Percentiles rank a stretch among this genome's conserved stretches.
Evolutionary conservation across 176 grass and related monocot genomes (phyloP).

Genomic region (Rhynchospora breviuscula): DNA sequence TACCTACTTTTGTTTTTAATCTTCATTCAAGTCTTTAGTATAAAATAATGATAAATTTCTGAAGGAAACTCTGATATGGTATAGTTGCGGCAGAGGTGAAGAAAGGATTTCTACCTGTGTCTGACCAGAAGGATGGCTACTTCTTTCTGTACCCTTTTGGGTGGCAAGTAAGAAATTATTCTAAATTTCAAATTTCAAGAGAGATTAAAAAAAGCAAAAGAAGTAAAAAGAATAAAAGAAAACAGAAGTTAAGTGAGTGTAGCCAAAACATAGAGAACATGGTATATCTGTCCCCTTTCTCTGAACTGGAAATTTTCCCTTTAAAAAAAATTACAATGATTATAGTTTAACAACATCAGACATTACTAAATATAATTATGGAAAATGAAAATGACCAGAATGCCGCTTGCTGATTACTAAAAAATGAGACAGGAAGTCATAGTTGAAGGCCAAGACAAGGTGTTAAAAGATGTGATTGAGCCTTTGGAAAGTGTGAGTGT

Average conservation of each 20-base stretch:
- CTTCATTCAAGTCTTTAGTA: constrained; percentile 14
- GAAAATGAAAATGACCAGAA: neutral
- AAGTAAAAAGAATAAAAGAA: neutral
- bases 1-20: neutral
- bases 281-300: neutral
- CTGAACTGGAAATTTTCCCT: neutral
- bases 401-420: neutral
- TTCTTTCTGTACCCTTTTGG: constrained; percentile 88
- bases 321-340: neutral
- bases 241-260: neutral
- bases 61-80: constrained; percentile 73
- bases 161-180: constrained; percentile 57
- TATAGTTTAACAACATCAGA: neutral
- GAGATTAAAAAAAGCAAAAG: neutral
- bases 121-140: constrained; percentile 60
- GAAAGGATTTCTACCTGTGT: constrained; percentile 70
- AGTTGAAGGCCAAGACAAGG: constrained; percentile 91
- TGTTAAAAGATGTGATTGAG: constrained; percentile 95
- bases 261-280: neutral
- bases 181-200: neutral
- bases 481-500: constrained; percentile 87
- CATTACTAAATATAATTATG: neutral
- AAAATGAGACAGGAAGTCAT: constrained; percentile 52
- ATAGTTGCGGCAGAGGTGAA: constrained; percentile 89
- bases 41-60: constrained; percentile 41